phyloP scores from a whole-genome alignment of 495 filamentous ascomycete genomes.

The Bathelium albidoporum region DNA sequence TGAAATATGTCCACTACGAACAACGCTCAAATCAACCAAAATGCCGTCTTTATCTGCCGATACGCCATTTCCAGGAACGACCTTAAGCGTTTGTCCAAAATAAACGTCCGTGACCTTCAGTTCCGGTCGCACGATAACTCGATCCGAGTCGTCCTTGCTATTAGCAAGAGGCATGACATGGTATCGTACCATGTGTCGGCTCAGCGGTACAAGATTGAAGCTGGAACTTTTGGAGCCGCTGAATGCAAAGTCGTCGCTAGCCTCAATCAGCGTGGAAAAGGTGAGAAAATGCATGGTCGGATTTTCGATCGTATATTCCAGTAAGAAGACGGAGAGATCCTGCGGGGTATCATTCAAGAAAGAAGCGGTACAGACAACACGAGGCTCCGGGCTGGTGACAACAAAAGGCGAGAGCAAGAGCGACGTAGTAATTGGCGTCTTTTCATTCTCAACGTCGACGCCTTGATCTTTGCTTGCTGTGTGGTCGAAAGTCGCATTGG shows the following conservation, averaged over 20 bases:
- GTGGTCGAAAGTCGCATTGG: constrained; percentile 5
- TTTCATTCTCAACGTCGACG: too few species aligned
- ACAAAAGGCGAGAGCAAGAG: constrained; percentile 69
- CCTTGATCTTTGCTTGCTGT: constrained; percentile 12
- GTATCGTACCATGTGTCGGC: constrained; percentile 58
- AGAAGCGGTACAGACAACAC: constrained; percentile 56
- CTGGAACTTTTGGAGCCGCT: constrained; percentile 72
- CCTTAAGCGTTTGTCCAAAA: constrained; percentile 1
- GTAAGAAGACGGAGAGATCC: constrained; percentile 32
- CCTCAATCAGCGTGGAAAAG: constrained; percentile 85
- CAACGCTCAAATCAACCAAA: background rate
- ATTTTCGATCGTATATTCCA: constrained; percentile 78
- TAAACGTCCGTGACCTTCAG: constrained; percentile 1
- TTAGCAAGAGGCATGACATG: constrained; percentile 41
- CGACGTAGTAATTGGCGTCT: constrained; percentile 43
- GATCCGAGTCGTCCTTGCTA: background rate
- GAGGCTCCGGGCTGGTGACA: constrained; percentile 72
- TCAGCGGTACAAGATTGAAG: constrained; percentile 69
- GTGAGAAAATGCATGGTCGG: constrained; percentile 88
- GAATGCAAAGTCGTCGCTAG: constrained; percentile 85
- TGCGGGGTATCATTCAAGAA: background rate
- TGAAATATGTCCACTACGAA: too few species aligned
- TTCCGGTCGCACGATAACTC: background rate
- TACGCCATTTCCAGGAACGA: background rate
- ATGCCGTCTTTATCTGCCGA: background rate